Conservation (phyloP, 2,329 filamentous ascomycete genomes). For the Pseudogymnoascus sp. region DNA sequence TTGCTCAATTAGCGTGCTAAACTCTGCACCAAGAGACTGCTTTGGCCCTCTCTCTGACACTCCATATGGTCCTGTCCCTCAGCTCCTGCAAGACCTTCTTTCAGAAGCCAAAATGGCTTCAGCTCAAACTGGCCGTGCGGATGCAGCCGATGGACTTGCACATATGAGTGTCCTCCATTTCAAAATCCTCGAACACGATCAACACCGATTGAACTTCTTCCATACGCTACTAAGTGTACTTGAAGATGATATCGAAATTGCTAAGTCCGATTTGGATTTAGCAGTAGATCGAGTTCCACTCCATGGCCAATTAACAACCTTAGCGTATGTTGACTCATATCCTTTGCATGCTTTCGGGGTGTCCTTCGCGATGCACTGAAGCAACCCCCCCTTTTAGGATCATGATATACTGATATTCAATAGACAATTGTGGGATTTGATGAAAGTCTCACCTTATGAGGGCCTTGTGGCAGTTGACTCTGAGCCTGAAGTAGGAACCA, state of each 20-base stretch:
- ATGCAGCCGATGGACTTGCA: slow-evolving; percentile 87
- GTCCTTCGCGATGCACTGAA: background rate
- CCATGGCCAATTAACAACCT: slow-evolving; percentile 61
- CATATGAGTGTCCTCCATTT: slow-evolving; percentile 65
- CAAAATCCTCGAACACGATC: slow-evolving; percentile 40
- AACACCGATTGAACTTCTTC: slow-evolving; percentile 44
- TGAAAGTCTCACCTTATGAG: slow-evolving; percentile 6
- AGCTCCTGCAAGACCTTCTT: slow-evolving; percentile 41
- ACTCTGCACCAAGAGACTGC: slow-evolving; percentile 36
- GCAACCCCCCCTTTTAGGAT: background rate
- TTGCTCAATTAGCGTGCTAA: slow-evolving; percentile 43
- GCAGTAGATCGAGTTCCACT: slow-evolving; percentile 61
- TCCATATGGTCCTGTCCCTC: slow-evolving; percentile 17
- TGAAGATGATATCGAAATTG: slow-evolving; percentile 55
- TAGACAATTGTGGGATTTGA: slow-evolving; percentile 9
- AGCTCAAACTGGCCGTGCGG: slow-evolving; percentile 68
- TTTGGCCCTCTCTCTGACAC: slow-evolving; percentile 12
- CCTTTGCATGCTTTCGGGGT: background rate
- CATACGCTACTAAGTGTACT: slow-evolving; percentile 51
- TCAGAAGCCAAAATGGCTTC: slow-evolving; percentile 49
- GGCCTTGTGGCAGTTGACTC: slow-evolving; percentile 14
- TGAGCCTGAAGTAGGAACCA: background rate
- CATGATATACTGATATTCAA: background rate
- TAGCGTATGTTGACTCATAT: slow-evolving; percentile 41
- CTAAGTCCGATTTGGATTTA: slow-evolving; percentile 54